Evolutionary conservation across 805 yeast genomes (phyloP), one percentile per base, ranked within the genome.

Genomic region (Candida nanaspora): DNA sequence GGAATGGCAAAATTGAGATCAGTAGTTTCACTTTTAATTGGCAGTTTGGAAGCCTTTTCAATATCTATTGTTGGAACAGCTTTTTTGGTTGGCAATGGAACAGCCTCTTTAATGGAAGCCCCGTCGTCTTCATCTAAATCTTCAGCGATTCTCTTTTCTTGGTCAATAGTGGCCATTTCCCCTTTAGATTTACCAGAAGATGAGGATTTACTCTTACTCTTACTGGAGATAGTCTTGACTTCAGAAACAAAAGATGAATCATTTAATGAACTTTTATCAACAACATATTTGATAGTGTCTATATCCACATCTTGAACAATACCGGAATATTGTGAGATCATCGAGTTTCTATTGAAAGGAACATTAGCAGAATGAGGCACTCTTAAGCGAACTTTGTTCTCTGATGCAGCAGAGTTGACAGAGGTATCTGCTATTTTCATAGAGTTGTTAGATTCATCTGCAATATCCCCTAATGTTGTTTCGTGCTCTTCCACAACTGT

Each of bases 251-350:
- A 16, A 18, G 25, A 6, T 16, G 40, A n/a, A 14, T 22, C 40
- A 6, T 9, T n/a, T 14, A 15, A 10, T 5, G 23, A 16, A 3
- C 25, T 22, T n/a, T 41, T 46, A 41, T 53, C 57, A 20, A 55
- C 63, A 22, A 59, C 57, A 21, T 52, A 62, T 45, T 45, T 53
- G 26, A 59, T 56, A 14, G 60, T 61, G 41, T 61, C 65, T 33
- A 56, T 53, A 41, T 61, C 65, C 16, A 59, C 63, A 35, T 60
- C 50, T 14, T 63, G 66, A n/a, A 63, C 60, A 14, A 63, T 49
- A 13, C 68, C 68, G 0, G 66, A 61, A 45, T 63, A 63, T 5
- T 60, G 58, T 1, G 68, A 63, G 36, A 61, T 30, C 45, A 56
- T 41, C 1, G 68, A 63, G 2, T 52, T 43, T 41, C 68, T 42